phyloP scores from a whole-genome alignment of 805 yeast species.

The Wickerhamiella nectarea region DNA sequence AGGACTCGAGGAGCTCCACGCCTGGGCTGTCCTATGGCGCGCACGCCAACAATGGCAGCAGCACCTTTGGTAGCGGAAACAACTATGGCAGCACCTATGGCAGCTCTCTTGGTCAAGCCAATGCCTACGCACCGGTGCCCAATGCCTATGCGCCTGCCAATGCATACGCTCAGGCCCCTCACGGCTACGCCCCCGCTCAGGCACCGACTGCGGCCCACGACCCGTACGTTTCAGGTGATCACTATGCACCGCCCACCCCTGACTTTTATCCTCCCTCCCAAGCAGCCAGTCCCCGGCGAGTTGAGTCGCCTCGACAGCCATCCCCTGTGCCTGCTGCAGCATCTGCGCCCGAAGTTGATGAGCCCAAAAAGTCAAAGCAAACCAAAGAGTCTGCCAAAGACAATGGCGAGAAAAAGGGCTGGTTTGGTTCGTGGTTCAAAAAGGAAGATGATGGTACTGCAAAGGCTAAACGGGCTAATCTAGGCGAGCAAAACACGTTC shows the following conservation, averaged over 20 bases:
- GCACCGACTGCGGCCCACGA: background rate
- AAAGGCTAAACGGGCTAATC: constrained; percentile 70
- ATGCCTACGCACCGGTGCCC: constrained; percentile 4
- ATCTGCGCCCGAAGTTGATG: constrained; percentile 1
- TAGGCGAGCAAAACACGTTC: constrained; percentile 66
- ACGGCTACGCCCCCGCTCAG: constrained; percentile 1
- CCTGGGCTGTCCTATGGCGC: background rate
- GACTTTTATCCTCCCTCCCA: constrained; percentile 11
- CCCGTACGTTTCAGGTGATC: constrained; percentile 3
- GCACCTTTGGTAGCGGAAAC: background rate
- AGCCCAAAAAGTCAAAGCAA: constrained; percentile 7
- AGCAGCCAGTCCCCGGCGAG: constrained; percentile 7
- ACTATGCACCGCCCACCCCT: constrained; percentile 4
- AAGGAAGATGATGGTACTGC: constrained; percentile 37
- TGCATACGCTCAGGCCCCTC: constrained; percentile 2
- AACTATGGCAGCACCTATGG: background rate
- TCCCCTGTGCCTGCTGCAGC: constrained; percentile 8
- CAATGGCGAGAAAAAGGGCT: constrained; percentile 26
- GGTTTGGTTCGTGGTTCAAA: constrained; percentile 42
- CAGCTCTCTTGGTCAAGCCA: no score
- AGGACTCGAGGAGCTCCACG: constrained; percentile 2
- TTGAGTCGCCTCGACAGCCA: background rate
- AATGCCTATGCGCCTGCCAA: constrained; percentile 13
- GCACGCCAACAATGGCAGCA: background rate
- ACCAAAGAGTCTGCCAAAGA: constrained; percentile 19